Evolutionary conservation across 2,329 filamentous ascomycete genomes (phyloP), one percentile per base, ranked within the genome.

Genomic region (Didymella lethalis): DNA sequence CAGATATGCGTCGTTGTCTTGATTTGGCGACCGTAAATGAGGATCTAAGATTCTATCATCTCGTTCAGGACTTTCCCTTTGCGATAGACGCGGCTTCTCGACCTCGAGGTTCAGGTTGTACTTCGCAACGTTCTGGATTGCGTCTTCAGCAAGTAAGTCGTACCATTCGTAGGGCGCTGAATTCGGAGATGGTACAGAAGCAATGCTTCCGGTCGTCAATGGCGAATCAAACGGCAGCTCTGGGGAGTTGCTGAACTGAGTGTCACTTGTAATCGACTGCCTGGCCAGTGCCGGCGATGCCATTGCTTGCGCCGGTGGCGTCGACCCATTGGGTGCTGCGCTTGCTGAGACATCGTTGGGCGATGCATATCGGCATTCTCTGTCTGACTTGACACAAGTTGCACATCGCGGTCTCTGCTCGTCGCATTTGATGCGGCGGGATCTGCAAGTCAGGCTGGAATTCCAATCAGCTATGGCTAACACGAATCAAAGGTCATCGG

Each of bases 351-450:
- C 25, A 32, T 70, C 64, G 32, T 48, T 63, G n/a, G 51, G 26
- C 3, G 64, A 56, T 26, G 63, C 73, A 66, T 80, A 81, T 14
- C 76, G 64, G 63, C 80, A 83, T 54, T 76, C 74, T 59, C 80
- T 76, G 45, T 75, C 72, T 40, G 76, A 78, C 63, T 81, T 82
- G 16, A 72, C 66, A 67, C 80, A 83, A 63, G 77, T 78, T 36
- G 76, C 75, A 62, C 81, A 82, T 31, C 74, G 67, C 14, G 79
- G 81, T 61, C 77, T 79, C 34, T 72, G 72, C 70, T 84, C 82
- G 62, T 83, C 81, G 65, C 82, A 84, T 71, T 84, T 84, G 66
- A 83, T 81, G 59, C 83, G 79, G 55, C 82, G 73, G 57, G 76
- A 76, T 48, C 80, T 78, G 64, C 81, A 83, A 14, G 78, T 80